These are phyloP conservation scores for Phytophthora vignae DNA, from an alignment of 352 stramenopile genomes.

Conservation along the genomic window DNA sequence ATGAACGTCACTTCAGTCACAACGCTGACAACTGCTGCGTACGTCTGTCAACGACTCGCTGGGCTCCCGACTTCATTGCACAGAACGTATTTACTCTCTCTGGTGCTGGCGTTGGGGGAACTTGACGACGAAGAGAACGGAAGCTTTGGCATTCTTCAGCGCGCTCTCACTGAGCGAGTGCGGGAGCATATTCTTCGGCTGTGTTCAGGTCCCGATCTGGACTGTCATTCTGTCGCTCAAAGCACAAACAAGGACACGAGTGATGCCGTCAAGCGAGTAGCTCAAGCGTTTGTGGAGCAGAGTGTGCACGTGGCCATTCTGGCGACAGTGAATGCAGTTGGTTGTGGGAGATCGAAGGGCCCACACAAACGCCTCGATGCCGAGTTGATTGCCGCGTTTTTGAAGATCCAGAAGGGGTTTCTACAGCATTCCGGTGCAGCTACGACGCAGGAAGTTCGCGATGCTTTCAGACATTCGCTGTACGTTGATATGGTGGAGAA, in stretches of 20 bases:
- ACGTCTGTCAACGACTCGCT: conserved; percentile 35
- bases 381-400: conserved; percentile 24
- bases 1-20: conserved; percentile 7
- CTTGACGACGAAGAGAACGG: conserved; percentile 12
- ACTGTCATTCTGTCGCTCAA: conserved; percentile 15
- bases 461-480: conserved; percentile 15
- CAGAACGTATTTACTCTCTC: conserved; percentile 37
- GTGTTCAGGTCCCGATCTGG: conserved; percentile 16
- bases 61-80: conserved; percentile 39
- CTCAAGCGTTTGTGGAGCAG: conserved; percentile 21
- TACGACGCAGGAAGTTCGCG: neutral
- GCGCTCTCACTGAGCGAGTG: conserved; percentile 1
- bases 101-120: conserved; percentile 23
- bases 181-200: conserved; percentile 26
- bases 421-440: neutral
- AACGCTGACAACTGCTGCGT: conserved; percentile 22
- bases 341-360: neutral
- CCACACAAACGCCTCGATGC: conserved; percentile 13
- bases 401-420: conserved; percentile 36
- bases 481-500: conserved; percentile 46
- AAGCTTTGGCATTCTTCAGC: neutral
- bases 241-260: neutral
- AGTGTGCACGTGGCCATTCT: conserved; percentile 13
- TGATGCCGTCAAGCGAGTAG: conserved; percentile 13
- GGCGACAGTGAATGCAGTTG: neutral